Evolutionary conservation across 2,329 filamentous ascomycete genomes (phyloP).

Genomic region (Tolypocladium album): DNA sequence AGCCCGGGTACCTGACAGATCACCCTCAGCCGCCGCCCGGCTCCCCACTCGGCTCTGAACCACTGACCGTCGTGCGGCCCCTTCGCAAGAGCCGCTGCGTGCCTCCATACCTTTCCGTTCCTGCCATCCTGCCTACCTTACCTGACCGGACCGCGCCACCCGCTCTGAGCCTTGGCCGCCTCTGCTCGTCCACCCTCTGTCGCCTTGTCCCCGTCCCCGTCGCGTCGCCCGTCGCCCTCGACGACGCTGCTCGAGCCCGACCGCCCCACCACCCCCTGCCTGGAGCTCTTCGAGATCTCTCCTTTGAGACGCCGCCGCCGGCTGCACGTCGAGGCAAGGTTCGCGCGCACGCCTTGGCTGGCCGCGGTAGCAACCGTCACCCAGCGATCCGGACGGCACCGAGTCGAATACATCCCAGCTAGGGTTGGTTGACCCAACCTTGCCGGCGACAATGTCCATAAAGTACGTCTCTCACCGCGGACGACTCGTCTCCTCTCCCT

Average conservation of each 20-base stretch:
- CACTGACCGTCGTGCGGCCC: neutral
- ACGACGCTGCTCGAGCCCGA: constrained; percentile 3
- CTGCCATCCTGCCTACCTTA: neutral
- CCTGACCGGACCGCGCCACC: neutral
- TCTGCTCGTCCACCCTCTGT: neutral
- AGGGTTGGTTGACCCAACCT: constrained; percentile 21
- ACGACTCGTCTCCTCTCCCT: constrained; percentile 4
- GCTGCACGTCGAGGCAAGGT: neutral
- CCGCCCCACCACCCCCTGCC: constrained; percentile 1
- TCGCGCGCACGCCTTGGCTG: neutral
- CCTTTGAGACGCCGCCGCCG: neutral
- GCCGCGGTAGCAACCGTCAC: neutral
- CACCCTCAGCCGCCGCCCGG: neutral
- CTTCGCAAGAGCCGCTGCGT: neutral
- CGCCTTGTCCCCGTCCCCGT: neutral
- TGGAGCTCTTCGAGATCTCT: neutral
- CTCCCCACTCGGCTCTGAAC: neutral
- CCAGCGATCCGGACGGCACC: constrained; percentile 11
- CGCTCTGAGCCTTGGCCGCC: neutral
- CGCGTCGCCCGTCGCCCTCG: neutral
- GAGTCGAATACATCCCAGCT: constrained; percentile 6
- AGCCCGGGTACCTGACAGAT: constrained; percentile 4
- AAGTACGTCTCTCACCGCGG: constrained; percentile 31
- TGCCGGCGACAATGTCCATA: constrained; percentile 39
- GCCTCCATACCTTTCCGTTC: neutral